phyloP scores from a whole-genome alignment of 2,329 filamentous ascomycete species.

The Aspergillus amoenus region DNA sequence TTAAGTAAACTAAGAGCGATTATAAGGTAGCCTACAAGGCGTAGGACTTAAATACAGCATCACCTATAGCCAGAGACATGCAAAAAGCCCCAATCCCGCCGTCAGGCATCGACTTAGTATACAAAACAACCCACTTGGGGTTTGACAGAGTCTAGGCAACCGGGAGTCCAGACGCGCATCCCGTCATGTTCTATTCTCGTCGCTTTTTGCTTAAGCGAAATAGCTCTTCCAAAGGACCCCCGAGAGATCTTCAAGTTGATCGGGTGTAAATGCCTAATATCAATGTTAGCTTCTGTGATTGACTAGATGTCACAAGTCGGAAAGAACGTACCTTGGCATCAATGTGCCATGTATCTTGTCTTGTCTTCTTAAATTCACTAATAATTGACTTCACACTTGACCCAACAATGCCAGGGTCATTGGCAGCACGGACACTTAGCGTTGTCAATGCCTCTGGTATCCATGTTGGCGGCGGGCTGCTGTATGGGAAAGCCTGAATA shows the following conservation, averaged over 20 bases:
- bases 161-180: not conserved
- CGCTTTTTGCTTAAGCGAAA: constrained; percentile 65
- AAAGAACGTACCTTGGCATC: constrained; percentile 80
- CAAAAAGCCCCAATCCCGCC: not conserved
- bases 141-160: not conserved
- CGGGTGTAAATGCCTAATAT: constrained; percentile 72
- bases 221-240: constrained; percentile 99
- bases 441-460: constrained; percentile 89
- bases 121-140: not conserved
- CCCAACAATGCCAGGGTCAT: constrained; percentile 86
- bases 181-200: not conserved
- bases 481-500: constrained; percentile 94
- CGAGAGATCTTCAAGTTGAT: constrained; percentile 92
- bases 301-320: not conserved
- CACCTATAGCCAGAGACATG: not conserved
- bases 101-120: not conserved
- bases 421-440: constrained; percentile 79
- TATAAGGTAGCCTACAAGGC: not conserved
- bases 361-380: constrained; percentile 98
- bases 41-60: not conserved
- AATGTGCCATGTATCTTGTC: constrained; percentile 97
- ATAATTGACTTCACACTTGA: constrained; percentile 93
- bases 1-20: not conserved
- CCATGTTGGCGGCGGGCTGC: constrained; percentile 87
- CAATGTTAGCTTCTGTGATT: not conserved